Evolutionary conservation across 192 early-diverging fungal species (phyloP).

Genomic region (Coemansia sp.): DNA sequence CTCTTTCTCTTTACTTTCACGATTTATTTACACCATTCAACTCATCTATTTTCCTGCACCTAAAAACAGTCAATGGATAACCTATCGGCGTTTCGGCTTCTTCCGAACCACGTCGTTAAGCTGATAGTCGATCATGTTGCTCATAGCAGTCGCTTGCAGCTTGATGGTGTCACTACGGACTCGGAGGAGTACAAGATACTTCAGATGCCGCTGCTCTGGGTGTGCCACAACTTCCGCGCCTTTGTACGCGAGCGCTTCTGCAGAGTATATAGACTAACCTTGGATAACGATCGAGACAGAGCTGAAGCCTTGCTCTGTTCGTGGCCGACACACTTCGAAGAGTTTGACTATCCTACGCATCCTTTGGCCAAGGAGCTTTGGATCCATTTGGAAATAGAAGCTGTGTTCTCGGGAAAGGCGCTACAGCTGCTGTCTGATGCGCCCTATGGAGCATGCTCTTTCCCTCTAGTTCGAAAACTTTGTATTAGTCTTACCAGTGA

Average conservation of each 20-base stretch:
- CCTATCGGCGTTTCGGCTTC: neutral
- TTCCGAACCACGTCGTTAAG: neutral
- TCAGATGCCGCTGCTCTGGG: neutral
- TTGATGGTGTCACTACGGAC: neutral
- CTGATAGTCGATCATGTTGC: neutral
- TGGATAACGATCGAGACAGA: neutral
- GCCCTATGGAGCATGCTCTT: neutral
- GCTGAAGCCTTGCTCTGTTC: neutral
- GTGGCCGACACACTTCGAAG: neutral
- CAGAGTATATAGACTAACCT: neutral
- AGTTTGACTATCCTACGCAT: neutral
- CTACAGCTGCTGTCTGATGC: neutral
- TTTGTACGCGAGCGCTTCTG: neutral
- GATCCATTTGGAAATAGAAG: neutral
- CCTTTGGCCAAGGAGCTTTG: neutral
- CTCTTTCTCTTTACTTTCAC: too few species aligned
- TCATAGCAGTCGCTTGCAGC: neutral
- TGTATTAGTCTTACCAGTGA: neutral
- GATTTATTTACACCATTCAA: neutral
- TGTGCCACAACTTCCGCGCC: neutral
- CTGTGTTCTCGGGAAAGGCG: neutral
- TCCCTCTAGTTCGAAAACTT: neutral
- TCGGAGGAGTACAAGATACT: neutral
- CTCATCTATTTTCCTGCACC: too few species aligned
- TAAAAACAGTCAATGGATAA: neutral